Conservation (phyloP, 2,329 filamentous ascomycete genomes). For the Neoascochyta sp. region DNA sequence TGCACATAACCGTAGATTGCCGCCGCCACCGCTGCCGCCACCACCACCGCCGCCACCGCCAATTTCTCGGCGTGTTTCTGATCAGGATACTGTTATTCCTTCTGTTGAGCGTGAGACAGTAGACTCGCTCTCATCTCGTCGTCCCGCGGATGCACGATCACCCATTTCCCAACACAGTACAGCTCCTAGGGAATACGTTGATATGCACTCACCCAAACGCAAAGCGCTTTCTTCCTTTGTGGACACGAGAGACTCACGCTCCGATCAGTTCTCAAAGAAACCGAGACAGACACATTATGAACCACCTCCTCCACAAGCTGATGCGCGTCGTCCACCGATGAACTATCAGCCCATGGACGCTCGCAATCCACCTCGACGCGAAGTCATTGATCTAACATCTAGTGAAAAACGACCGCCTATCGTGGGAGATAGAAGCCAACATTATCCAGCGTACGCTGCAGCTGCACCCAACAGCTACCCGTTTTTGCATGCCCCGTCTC, state of each 20-base stretch:
- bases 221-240: slow-evolving; percentile 11
- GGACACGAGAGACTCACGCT: slow-evolving; percentile 6
- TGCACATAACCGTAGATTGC: slow-evolving; percentile 11
- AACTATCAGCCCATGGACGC: slow-evolving; percentile 9
- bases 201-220: slow-evolving; percentile 16
- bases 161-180: slow-evolving; percentile 6
- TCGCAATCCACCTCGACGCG: slow-evolving; percentile 9
- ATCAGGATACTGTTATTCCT: slow-evolving; percentile 32
- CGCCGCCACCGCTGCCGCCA: slow-evolving; percentile 5
- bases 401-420: slow-evolving; percentile 15
- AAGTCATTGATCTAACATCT: slow-evolving; percentile 25
- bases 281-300: too few relatives aligned
- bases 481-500: slow-evolving; percentile 13
- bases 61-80: slow-evolving; percentile 21
- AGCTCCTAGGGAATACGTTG: slow-evolving; percentile 6
- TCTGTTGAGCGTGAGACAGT: slow-evolving; percentile 32
- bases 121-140: slow-evolving; percentile 17
- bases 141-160: slow-evolving; percentile 4
- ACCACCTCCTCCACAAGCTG: too few relatives aligned
- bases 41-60: slow-evolving; percentile 5
- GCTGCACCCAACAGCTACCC: slow-evolving; percentile 7
- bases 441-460: slow-evolving; percentile 6
- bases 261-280: not conserved
- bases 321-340: too few relatives aligned
- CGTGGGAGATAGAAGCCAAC: slow-evolving; percentile 6